phyloP scores from a whole-genome alignment of 192 early-diverging fungal genomes.

The Entophlyctis helioformis region DNA sequence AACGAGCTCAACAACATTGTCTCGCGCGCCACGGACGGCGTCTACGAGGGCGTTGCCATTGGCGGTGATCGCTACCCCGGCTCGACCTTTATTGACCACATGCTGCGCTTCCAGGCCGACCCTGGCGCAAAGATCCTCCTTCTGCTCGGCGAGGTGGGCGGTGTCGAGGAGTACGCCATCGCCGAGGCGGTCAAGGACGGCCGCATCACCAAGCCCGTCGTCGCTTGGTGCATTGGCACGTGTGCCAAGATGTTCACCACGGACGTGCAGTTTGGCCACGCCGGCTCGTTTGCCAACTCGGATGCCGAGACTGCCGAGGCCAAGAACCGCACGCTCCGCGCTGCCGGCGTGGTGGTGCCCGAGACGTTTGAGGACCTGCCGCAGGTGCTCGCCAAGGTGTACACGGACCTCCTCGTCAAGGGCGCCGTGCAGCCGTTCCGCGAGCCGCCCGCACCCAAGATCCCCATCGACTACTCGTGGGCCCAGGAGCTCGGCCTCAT shows the following conservation, averaged over 20 bases:
- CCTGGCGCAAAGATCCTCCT: conserved; percentile 89
- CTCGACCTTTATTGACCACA: conserved; percentile 96
- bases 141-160: conserved; percentile 94
- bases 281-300: conserved; percentile 91
- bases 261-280: conserved; percentile 97
- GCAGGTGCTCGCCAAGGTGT: conserved; percentile 62
- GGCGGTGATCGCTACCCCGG: conserved; percentile 98
- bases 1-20: conserved; percentile 99
- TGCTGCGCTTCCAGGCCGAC: conserved; percentile 88
- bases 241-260: conserved; percentile 99
- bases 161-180: conserved; percentile 92
- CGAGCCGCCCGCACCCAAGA: conserved; percentile 94
- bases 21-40: conserved; percentile 89
- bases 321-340: conserved; percentile 81
- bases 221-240: conserved; percentile 99
- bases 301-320: conserved; percentile 92
- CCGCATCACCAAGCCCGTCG: conserved; percentile 93
- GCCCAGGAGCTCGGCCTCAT: conserved; percentile 96
- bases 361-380: conserved; percentile 95
- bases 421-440: conserved; percentile 55
- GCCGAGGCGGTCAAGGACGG: conserved; percentile 81
- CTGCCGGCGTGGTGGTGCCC: conserved; percentile 82
- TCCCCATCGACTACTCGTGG: conserved; percentile 99
- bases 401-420: conserved; percentile 59
- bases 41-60: conserved; percentile 97